Conservation (phyloP, 805 yeast genomes). For the Lachancea thermotolerans region DNA sequence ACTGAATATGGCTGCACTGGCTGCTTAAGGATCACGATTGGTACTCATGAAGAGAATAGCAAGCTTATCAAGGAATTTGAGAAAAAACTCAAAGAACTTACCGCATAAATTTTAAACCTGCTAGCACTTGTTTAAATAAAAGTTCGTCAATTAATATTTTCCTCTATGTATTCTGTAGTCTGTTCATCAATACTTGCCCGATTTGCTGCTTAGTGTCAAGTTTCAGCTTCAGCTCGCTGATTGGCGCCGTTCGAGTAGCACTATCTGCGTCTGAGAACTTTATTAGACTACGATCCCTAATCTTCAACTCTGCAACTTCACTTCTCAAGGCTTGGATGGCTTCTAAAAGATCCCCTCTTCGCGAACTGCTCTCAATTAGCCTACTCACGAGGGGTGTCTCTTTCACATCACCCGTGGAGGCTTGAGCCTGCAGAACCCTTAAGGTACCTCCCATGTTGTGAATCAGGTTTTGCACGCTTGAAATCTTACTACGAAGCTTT, state of each 20-base stretch:
- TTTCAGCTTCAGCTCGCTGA: constrained; percentile 21
- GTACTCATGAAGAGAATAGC: constrained; percentile 71
- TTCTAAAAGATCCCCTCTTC: constrained; percentile 16
- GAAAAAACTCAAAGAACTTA: constrained; percentile 27
- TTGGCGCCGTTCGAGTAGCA: constrained; percentile 6
- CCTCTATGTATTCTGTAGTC: neutral
- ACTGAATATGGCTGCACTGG: constrained; percentile 85
- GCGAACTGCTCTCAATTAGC: constrained; percentile 13
- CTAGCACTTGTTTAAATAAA: neutral
- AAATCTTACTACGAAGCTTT: constrained; percentile 20
- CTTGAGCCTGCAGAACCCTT: constrained; percentile 18
- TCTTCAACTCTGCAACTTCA: constrained; percentile 16
- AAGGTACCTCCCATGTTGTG: constrained; percentile 15
- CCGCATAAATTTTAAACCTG: neutral
- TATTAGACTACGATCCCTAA: neutral
- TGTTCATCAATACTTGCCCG: constrained; percentile 20
- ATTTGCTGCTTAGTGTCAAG: constrained; percentile 23
- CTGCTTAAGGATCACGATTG: constrained; percentile 79
- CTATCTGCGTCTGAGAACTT: neutral
- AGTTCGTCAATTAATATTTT: neutral
- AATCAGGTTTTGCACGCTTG: constrained; percentile 11
- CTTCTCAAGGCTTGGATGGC: constrained; percentile 20
- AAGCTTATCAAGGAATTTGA: constrained; percentile 45
- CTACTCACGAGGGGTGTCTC: constrained; percentile 15
- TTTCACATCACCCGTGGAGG: constrained; percentile 11